These are phyloP conservation scores for Cinchona pubescens DNA, from an alignment of 257 asterid genomes.

Conservation along the genomic window DNA sequence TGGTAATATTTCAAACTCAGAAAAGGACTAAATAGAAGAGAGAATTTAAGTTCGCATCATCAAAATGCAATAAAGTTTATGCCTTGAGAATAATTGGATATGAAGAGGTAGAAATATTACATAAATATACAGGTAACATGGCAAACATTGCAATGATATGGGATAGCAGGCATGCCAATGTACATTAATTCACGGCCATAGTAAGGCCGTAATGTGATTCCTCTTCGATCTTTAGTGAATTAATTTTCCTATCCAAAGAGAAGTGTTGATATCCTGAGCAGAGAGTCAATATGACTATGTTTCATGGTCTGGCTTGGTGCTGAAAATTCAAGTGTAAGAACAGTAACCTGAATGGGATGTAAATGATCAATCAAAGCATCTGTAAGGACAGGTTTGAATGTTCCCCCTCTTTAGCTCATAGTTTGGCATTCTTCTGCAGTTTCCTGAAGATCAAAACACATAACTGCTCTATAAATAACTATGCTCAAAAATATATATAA, in stretches of 20 bases:
- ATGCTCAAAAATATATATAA: too few relatives aligned
- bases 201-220: neutral
- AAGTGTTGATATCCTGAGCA: neutral
- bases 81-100: neutral
- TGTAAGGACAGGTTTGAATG: slow-evolving; percentile 68
- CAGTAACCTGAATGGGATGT: slow-evolving; percentile 82
- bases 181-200: neutral
- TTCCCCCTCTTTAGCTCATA: slow-evolving; percentile 96
- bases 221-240: neutral
- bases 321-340: slow-evolving; percentile 4
- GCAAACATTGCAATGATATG: neutral
- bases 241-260: too few relatives aligned
- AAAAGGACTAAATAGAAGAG: neutral
- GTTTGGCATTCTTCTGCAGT: slow-evolving; percentile 74
- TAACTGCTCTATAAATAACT: slow-evolving; percentile 1
- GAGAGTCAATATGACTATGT: neutral
- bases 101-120: neutral
- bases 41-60: neutral
- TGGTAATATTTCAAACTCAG: neutral
- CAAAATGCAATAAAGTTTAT: neutral
- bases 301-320: neutral
- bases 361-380: slow-evolving; percentile 88
- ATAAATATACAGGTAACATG: neutral
- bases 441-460: slow-evolving; percentile 51
- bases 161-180: neutral